phyloP scores from a whole-genome alignment of 352 stramenopile species.

The Globisporangium canariense region DNA sequence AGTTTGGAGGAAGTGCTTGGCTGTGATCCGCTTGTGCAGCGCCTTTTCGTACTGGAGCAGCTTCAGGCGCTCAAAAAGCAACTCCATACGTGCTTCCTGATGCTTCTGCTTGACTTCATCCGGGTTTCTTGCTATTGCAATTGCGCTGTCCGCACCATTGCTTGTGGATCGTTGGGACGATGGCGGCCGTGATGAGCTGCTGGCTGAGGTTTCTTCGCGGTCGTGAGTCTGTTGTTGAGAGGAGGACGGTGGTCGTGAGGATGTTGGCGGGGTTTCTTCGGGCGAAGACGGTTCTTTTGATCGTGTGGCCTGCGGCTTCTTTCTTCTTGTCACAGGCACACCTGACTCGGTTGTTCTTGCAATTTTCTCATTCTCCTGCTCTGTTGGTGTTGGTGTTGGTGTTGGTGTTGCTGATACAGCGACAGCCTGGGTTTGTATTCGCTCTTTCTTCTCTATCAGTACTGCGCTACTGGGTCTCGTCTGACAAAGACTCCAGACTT shows the following conservation, averaged over 20 bases:
- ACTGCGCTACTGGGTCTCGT: constrained; percentile 24
- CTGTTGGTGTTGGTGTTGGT: background rate
- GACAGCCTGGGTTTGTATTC: constrained; percentile 6
- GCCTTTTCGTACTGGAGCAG: constrained; percentile 44
- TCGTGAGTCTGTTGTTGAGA: constrained; percentile 8
- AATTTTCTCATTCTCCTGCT: constrained; percentile 12
- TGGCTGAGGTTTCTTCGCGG: constrained; percentile 15
- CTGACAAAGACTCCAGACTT: constrained; percentile 61
- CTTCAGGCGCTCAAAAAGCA: constrained; percentile 65
- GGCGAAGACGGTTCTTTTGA: constrained; percentile 1
- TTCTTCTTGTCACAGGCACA: background rate
- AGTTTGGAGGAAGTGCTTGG: constrained; percentile 40
- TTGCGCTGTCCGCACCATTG: constrained; percentile 1
- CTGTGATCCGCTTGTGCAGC: constrained; percentile 39
- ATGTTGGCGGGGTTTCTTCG: constrained; percentile 2
- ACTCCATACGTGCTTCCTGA: constrained; percentile 50
- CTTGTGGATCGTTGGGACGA: constrained; percentile 29
- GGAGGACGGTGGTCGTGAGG: constrained; percentile 1
- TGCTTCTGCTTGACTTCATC: constrained; percentile 31
- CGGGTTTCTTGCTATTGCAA: constrained; percentile 14
- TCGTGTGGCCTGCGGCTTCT: background rate
- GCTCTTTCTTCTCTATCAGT: constrained; percentile 12
- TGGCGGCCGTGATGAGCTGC: constrained; percentile 20
- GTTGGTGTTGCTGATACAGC: background rate
- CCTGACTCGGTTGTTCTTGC: background rate